These are phyloP conservation scores for Hemisphaericaspora subhashii DNA, from an alignment of 1,139 yeast species.

Conservation along the genomic window DNA sequence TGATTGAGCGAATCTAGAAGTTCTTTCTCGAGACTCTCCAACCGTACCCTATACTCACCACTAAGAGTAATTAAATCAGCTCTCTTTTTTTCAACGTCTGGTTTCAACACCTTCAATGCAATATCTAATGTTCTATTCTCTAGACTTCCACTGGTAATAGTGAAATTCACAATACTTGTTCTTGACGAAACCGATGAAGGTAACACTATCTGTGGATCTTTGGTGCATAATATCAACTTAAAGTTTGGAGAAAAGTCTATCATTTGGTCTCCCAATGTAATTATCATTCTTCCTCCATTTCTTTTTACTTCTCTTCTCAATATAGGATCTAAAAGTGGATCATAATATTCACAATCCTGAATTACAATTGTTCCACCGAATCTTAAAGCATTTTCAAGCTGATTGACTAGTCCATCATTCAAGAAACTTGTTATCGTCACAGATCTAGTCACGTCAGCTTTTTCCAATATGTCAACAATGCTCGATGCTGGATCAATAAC, in stretches of 20 bases:
- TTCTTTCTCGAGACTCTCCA: slow-evolving; percentile 60
- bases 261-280: slow-evolving; percentile 60
- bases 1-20: slow-evolving; percentile 59
- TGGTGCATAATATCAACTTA: slow-evolving; percentile 58
- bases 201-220: slow-evolving; percentile 50
- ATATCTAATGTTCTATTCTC: slow-evolving; percentile 63
- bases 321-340: slow-evolving; percentile 68
- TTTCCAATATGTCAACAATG: slow-evolving; percentile 41
- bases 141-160: slow-evolving; percentile 66
- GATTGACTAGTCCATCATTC: slow-evolving; percentile 66
- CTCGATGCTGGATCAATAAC: slow-evolving; percentile 73
- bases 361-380: slow-evolving; percentile 79
- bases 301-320: slow-evolving; percentile 59
- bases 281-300: slow-evolving; percentile 70
- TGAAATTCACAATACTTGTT: slow-evolving; percentile 65
- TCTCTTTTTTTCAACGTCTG: slow-evolving; percentile 67
- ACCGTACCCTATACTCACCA: slow-evolving; percentile 56
- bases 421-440: slow-evolving; percentile 67
- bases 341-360: slow-evolving; percentile 76
- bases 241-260: slow-evolving; percentile 71
- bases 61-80: slow-evolving; percentile 53
- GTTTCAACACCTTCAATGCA: slow-evolving; percentile 55
- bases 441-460: slow-evolving; percentile 32
- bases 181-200: slow-evolving; percentile 62
- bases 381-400: slow-evolving; percentile 74